Percentiles rank a stretch among this genome's conserved stretches.
Conservation (phyloP, 78 protist species). For the Dictyostelium firmibasis region DNA sequence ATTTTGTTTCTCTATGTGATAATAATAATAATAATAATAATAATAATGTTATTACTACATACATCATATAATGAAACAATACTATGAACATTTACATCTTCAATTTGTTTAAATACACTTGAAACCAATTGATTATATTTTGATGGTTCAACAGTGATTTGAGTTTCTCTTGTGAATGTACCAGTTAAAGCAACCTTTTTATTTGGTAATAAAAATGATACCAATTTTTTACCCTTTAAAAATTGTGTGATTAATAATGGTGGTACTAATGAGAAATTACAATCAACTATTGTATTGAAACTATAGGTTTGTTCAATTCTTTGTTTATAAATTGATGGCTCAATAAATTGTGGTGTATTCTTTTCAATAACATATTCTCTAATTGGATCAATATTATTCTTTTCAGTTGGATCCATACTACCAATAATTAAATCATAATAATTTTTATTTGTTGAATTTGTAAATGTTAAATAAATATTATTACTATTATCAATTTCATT, state of each 20-base stretch:
- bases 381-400: background rate
- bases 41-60: background rate
- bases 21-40: background rate
- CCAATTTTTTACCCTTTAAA: background rate
- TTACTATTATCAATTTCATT: background rate
- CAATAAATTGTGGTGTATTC: background rate
- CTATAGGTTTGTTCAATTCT: background rate
- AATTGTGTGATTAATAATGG: conserved; percentile 20
- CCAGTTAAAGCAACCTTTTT: conserved; percentile 39
- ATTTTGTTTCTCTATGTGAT: too few relatives aligned
- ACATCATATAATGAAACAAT: conserved; percentile 23
- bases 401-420: background rate
- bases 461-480: conserved; percentile 3
- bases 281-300: background rate
- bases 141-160: background rate
- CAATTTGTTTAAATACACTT: background rate
- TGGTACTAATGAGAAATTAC: background rate
- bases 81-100: conserved; percentile 63
- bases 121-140: background rate
- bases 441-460: background rate
- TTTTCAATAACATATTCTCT: background rate
- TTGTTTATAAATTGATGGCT: background rate
- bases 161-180: background rate
- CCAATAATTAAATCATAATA: conserved; percentile 55
- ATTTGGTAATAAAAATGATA: conserved; percentile 47